Base-by-base conservation (phyloP, 2,329 filamentous ascomycete genomes). In the Pyricularia sp. region DNA sequence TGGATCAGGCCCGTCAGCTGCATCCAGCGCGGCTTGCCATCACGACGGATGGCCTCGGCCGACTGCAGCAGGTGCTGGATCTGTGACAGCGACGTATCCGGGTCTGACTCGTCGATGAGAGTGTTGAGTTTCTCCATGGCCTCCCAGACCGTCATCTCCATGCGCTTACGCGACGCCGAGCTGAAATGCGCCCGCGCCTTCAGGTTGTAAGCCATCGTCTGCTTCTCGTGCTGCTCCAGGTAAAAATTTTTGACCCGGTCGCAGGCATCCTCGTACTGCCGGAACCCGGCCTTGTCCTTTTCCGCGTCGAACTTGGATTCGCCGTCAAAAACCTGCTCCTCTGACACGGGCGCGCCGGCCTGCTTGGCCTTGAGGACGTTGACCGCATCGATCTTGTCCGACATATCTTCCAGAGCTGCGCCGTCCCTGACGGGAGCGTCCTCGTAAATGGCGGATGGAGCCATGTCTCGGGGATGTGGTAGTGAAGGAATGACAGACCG, bases 51-150 rank as follows among this genome's bases (percentile, higher is more conserved):
- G 17, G 93, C 93, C 80, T 97, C 93, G 68, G 93, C 93, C 23
- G 91, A 90, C 78, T 97, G 93, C 20, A 97, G 86, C 33, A 97
- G 85, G 79, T 97, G 93, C 80, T 96, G 91, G 77, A 97, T 96
- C 82, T 97, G 93, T 31, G 88, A 90, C 71, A 97, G 88, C 65
- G 87, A 88, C 64, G 93, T 97, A 81, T 97, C 93, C 1, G 93
- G 93, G 81, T 97, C 93, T 25, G 90, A 93, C 80, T 96, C 92
- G 80, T 97, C 93, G 78, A 97, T 91, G 68, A 97, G 86, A 0
- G 91, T 93, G 85, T 97, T 92, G 76, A 97, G 89, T 80, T 93
- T 94, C 85, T 96, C 92, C 81, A 97, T 95, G 25, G 93, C 93
- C 78, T 96, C 84, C 93, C 93, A 97, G 77, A 97, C 85, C 71